phyloP scores from a whole-genome alignment of 116 monocot species.

The Posidonia oceanica region DNA sequence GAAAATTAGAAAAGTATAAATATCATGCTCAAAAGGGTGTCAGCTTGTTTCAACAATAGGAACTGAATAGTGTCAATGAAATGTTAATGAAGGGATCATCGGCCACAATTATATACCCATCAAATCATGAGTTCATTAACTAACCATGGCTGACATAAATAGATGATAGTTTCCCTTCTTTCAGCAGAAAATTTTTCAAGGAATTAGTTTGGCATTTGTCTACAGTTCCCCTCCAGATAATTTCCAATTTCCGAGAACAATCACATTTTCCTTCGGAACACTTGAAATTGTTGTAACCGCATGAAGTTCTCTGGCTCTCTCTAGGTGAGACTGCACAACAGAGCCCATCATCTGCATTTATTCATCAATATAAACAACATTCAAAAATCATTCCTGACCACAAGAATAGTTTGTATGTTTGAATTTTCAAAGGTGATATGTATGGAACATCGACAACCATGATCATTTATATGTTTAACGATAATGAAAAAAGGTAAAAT shows the following conservation, averaged over 20 bases:
- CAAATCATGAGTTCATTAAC: neutral
- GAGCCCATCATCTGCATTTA: constrained; percentile 42
- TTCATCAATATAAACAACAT: neutral
- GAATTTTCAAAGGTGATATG: too few species aligned
- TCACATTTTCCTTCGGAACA: constrained; percentile 38
- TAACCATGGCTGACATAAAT: constrained; percentile 27
- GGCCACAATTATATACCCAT: too few species aligned
- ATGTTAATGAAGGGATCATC: too few species aligned
- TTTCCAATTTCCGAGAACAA: constrained; percentile 41
- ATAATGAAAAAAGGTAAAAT: neutral
- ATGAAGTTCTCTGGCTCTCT: constrained; percentile 31
- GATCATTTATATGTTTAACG: too few species aligned
- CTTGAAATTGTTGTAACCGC: constrained; percentile 24
- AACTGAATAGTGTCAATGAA: too few species aligned
- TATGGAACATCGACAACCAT: neutral
- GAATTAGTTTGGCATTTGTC: constrained; percentile 43
- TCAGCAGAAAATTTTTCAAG: constrained; percentile 47
- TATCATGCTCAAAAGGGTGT: too few species aligned
- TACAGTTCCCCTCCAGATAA: constrained; percentile 56
- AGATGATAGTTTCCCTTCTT: constrained; percentile 69
- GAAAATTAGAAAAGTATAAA: too few species aligned
- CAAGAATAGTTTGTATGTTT: neutral
- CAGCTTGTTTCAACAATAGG: too few species aligned
- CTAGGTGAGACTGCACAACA: constrained; percentile 31
- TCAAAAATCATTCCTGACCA: neutral